Evolutionary conservation across 78 protist species (phyloP).

Genomic region (slime mould (Dictyostelium discoideum)): dicty_2.7 NC_007091.3:4648501-4649000

Average conservation of each 20-base stretch:
- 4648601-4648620: conserved; percentile 37
- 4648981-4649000: conserved; percentile 23
- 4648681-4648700: conserved; percentile 79
- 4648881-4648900: conserved; percentile 63
- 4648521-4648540: conserved; percentile 67
- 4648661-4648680: conserved; percentile 41
- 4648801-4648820: conserved; percentile 41
- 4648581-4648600: conserved; percentile 64
- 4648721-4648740: conserved; percentile 59
- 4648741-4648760: conserved; percentile 37
- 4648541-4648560: conserved; percentile 56
- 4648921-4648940: not conserved
- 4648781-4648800: conserved; percentile 41
- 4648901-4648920: conserved; percentile 45
- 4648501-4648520: conserved; percentile 64
- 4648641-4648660: conserved; percentile 73
- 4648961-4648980: conserved; percentile 2
- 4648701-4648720: conserved; percentile 78
- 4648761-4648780: conserved; percentile 16
- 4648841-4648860: conserved; percentile 58
- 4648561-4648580: conserved; percentile 51
- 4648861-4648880: conserved; percentile 46
- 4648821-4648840: conserved; percentile 32
- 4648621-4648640: conserved; percentile 40
- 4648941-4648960: conserved; percentile 13